Base-by-base conservation (phyloP, 345 rosid genomes). In the Anastatica hierochuntica region DNA sequence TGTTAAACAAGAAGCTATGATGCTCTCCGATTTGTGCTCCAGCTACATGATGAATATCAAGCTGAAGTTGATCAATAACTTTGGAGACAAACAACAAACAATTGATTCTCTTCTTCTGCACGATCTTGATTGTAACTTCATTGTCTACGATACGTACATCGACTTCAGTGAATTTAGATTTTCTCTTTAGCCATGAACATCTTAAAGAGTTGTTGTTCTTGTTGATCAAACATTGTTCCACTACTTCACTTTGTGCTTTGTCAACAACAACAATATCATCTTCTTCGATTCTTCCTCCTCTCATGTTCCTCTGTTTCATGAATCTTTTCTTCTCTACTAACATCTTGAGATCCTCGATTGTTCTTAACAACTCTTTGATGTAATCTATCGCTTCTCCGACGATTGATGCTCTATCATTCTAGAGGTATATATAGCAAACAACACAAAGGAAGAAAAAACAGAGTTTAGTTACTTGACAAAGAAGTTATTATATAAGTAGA, bases 111-210 rank as follows among this genome's bases (percentile, higher is more conserved):
- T 87, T 87, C 58, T 81, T 68, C 65, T 81, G 96, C 11, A 84
- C 68, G 2, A 81, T 72, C 58, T 84, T 83, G 61, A 87, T 74
- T 1, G 85, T 88, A 17, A 84, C 84, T 68, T 84, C 95, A 26
- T 78, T 84, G 26, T 84, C 86, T 8, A 79, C 49, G 42, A 88
- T 77, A 30, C 90, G 80, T 33, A 84, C 90, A 67, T 84, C 94
- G 1, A 88, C 84, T 59, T 88, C 90, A 1, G 84, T 75, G 41
- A 73, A 81, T 55, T 77, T 82, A 0, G 94, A 77, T 64, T 84
- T 88, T 69, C 90, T 77, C 65, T 82, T 82, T n/a, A 88, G 79
- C 95, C 95, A 84, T 5, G 90, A 84, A 56, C 81, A 80, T 63
- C 90, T 76, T 53, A 78, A 56, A 5, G 84, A 53, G 41, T 34